phyloP scores from a whole-genome alignment of 2,329 filamentous ascomycete genomes.

The Penicillium crustosum region DNA sequence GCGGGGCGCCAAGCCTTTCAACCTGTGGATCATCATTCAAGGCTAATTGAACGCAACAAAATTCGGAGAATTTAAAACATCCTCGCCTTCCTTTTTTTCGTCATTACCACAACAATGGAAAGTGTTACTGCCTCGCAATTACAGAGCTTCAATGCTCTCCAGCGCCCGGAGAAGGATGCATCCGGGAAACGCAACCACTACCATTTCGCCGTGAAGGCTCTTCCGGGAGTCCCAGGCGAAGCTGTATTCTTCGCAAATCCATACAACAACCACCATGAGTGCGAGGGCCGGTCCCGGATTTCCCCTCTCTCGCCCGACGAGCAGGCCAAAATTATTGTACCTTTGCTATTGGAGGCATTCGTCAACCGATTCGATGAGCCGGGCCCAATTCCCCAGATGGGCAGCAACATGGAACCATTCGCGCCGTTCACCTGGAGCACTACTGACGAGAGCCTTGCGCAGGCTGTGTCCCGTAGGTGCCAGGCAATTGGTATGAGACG shows the following conservation, averaged over 20 bases:
- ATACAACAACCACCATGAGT: constrained; percentile 2
- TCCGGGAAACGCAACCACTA: constrained; percentile 2
- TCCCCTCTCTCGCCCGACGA: background rate
- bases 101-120: background rate
- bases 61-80: background rate
- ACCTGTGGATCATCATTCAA: background rate
- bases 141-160: background rate
- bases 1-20: background rate
- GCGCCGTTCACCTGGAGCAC: constrained; percentile 10
- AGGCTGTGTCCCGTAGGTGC: background rate
- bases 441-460: background rate
- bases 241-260: constrained; percentile 8
- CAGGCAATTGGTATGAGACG: background rate
- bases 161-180: background rate
- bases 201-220: constrained; percentile 5
- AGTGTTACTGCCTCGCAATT: background rate
- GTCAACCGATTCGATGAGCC: constrained; percentile 6
- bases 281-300: constrained; percentile 5
- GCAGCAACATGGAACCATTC: background rate
- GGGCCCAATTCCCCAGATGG: background rate
- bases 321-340: constrained; percentile 9
- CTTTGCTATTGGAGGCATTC: constrained; percentile 9
- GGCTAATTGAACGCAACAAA: background rate
- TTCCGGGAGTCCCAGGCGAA: constrained; percentile 1
- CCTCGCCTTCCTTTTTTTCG: background rate